Base-by-base conservation (phyloP, 2,329 filamentous ascomycete species). In the Rhinocladiella mackenziei region DNA sequence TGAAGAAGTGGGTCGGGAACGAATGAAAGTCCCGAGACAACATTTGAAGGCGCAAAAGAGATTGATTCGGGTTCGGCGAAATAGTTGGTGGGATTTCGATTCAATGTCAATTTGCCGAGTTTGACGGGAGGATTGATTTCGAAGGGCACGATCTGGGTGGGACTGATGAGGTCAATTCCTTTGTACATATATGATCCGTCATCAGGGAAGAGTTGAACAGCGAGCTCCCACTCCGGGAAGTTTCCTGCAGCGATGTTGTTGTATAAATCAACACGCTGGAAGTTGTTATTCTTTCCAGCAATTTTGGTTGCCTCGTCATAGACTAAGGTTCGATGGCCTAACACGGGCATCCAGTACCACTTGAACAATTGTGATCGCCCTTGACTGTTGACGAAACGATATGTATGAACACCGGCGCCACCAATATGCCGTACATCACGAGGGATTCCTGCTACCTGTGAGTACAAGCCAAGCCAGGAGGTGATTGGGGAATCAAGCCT, bases 141-240 rank as follows among this genome's bases (percentile, higher is more conserved):
- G 60, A 83, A 77, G 2, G 81, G 80, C 80, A 81, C 84, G 55
- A 81, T 73, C 64, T 84, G 82, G 37, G 81, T 85, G 1, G 86
- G 82, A 55, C 94, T 87, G 1, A 94, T 76, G 48, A 83, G 64
- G 57, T 86, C 82, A 46, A 86, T 81, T 48, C 84, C 67, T 61
- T 80, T 81, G 69, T 73, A 81, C 36, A 68, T 68, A 60, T 78
- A 79, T 57, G 81, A 73, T 2, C 79, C 80, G 55, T 83, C 70
- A 49, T 78, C 75, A 1, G 79, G 78, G 13, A 72, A 76, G 48
- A 84, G 70, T 62, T 86, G 83, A 1, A 83, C 71, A 51, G 78
- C 81, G 50, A 77, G 73, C 13, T 73, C 78, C 81, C 81, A 86
- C 19, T 70, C 74, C 5, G 80, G 80, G 53, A 72, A 70, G 10